phyloP scores from a whole-genome alignment of 1,139 yeast genomes.

The Ashbya aceris region DNA sequence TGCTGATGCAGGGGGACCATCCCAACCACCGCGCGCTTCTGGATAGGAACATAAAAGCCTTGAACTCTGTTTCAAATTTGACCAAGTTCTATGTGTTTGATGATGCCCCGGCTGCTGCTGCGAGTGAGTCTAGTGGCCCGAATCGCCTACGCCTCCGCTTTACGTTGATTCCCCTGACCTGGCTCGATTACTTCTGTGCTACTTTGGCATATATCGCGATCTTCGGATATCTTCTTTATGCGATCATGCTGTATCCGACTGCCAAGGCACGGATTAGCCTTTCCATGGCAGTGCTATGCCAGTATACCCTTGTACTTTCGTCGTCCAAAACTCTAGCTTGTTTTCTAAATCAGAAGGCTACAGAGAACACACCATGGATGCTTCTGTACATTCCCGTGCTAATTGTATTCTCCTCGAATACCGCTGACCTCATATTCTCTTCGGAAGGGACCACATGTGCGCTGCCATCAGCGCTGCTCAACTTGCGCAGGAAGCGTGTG shows the following conservation, averaged over 20 bases:
- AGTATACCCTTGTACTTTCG: slow-evolving; percentile 38
- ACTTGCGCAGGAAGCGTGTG: background rate
- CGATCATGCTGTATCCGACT: slow-evolving; percentile 44
- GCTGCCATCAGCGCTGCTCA: too few relatives aligned
- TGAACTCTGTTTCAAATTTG: slow-evolving; percentile 11
- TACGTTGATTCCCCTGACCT: slow-evolving; percentile 3
- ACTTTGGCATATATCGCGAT: slow-evolving; percentile 28
- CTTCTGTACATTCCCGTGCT: slow-evolving; percentile 35
- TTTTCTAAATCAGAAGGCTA: slow-evolving; percentile 28
- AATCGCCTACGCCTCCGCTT: background rate
- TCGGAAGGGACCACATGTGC: slow-evolving; percentile 14
- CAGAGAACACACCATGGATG: slow-evolving; percentile 33
- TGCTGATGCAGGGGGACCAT: slow-evolving; percentile 19
- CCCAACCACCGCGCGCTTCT: slow-evolving; percentile 12
- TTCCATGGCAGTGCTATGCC: slow-evolving; percentile 50
- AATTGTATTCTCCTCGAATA: slow-evolving; percentile 38
- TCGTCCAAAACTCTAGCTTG: slow-evolving; percentile 46
- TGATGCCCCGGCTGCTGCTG: background rate
- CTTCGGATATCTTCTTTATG: slow-evolving; percentile 33
- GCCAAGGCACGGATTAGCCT: slow-evolving; percentile 55
- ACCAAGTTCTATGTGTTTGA: slow-evolving; percentile 11
- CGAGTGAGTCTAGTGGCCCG: background rate
- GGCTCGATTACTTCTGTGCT: slow-evolving; percentile 25
- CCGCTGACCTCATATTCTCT: slow-evolving; percentile 36
- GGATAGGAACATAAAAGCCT: slow-evolving; percentile 24